Conservation (phyloP, 2,329 filamentous ascomycete species). For the Verticillium isaacii region DNA sequence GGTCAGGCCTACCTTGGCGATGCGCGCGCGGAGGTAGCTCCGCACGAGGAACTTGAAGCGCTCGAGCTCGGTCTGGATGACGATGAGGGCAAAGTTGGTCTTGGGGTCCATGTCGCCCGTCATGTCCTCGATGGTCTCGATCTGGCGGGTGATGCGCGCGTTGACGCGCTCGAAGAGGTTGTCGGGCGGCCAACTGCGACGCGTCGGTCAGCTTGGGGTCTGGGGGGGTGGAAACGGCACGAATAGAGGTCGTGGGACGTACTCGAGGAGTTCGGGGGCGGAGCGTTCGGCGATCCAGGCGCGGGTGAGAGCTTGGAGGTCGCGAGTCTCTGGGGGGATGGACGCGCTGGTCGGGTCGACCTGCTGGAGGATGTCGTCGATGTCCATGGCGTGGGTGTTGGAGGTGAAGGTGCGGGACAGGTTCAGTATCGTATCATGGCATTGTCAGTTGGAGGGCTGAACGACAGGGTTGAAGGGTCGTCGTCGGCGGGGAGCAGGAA, state of each 20-base stretch:
- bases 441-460: not conserved
- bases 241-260: conserved; percentile 23
- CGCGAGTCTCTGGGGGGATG: conserved; percentile 57
- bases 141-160: conserved; percentile 64
- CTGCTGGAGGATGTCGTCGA: conserved; percentile 73
- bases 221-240: too few relatives aligned
- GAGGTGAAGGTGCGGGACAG: not conserved
- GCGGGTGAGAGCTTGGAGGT: conserved; percentile 84
- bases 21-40: conserved; percentile 75
- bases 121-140: conserved; percentile 68
- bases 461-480: not conserved
- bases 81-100: conserved; percentile 87
- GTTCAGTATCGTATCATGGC: not conserved
- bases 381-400: conserved; percentile 54
- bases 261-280: conserved; percentile 83
- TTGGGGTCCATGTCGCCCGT: conserved; percentile 84
- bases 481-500: not conserved
- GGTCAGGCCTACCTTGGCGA: conserved; percentile 65
- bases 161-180: conserved; percentile 79
- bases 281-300: conserved; percentile 91
- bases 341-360: conserved; percentile 57
- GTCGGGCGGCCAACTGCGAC: conserved; percentile 56
- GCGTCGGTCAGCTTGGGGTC: not conserved
- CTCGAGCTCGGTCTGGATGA: conserved; percentile 94
- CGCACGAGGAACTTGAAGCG: conserved; percentile 88